Conservation (phyloP, 441 rosid species). For the Populus hybrid region DNA sequence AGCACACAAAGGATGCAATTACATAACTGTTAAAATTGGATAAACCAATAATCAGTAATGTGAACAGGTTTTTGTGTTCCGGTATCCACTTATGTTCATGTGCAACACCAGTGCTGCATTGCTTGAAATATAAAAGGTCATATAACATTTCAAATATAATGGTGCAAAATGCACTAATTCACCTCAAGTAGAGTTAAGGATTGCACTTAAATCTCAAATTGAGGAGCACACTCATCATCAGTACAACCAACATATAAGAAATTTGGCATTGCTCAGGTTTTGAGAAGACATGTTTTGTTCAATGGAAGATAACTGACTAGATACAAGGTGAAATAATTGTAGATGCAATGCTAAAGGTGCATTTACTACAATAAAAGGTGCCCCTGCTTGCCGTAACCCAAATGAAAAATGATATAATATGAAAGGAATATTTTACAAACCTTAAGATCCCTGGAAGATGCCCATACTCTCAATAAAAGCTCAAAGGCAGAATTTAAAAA, state of each 20-base stretch:
- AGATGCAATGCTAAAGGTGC: background rate
- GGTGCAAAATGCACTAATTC: background rate
- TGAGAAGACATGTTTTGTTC: background rate
- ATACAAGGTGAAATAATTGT: background rate
- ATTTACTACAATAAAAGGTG: constrained; percentile 1
- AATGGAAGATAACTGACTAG: background rate
- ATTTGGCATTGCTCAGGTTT: background rate
- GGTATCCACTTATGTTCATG: background rate
- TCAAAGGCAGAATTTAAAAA: constrained; percentile 93
- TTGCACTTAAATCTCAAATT: background rate
- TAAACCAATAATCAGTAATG: background rate
- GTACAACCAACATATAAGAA: background rate
- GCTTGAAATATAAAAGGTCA: background rate
- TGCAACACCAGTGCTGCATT: background rate
- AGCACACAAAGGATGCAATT: background rate
- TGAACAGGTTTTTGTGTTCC: background rate
- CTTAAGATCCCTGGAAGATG: constrained; percentile 88
- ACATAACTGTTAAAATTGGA: background rate
- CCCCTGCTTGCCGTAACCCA: background rate
- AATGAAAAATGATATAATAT: constrained; percentile 3
- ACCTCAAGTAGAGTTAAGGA: background rate
- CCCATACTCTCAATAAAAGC: constrained; percentile 93
- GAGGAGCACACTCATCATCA: background rate
- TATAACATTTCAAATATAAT: background rate
- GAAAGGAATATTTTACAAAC: constrained; percentile 31